These are phyloP conservation scores for Angophora floribunda DNA, from an alignment of 345 rosid species.

Conservation along the genomic window DNA sequence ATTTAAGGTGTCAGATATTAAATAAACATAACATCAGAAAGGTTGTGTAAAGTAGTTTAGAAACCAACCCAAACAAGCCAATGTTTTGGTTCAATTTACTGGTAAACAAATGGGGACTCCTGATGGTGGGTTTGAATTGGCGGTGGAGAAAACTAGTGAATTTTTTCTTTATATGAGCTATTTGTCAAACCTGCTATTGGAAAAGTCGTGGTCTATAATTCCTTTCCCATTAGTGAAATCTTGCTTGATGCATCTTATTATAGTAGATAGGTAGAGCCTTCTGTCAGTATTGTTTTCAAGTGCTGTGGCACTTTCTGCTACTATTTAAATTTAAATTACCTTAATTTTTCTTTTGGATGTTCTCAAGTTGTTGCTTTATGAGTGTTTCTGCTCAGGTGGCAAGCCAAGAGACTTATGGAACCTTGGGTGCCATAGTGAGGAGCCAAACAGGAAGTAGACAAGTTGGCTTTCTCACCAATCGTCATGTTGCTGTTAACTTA, in stretches of 20 bases:
- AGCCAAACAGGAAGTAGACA: slow-evolving; percentile 66
- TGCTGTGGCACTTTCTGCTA: background rate
- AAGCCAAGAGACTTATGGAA: slow-evolving; percentile 86
- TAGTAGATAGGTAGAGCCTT: background rate
- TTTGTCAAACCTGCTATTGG: background rate
- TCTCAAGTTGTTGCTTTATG: background rate
- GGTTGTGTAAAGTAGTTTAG: background rate
- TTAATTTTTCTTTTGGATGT: background rate
- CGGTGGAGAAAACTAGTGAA: background rate
- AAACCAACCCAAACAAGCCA: background rate
- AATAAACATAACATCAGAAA: background rate
- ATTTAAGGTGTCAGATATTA: background rate
- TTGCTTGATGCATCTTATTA: background rate
- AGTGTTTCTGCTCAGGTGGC: slow-evolving; percentile 38
- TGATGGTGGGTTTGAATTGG: background rate
- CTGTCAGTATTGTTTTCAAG: background rate
- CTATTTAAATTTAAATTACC: background rate
- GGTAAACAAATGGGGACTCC: background rate
- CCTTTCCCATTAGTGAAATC: background rate
- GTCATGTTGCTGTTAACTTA: slow-evolving; percentile 84
- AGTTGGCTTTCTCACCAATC: slow-evolving; percentile 73
- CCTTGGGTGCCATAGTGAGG: slow-evolving; percentile 75
- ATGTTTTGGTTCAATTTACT: background rate
- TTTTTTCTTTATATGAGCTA: background rate
- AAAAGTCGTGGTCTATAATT: background rate